These are phyloP conservation scores for Kalmanozyma brasiliensis DNA, from an alignment of 1,284 basidiomycete genomes.

Conservation along the genomic window DNA sequence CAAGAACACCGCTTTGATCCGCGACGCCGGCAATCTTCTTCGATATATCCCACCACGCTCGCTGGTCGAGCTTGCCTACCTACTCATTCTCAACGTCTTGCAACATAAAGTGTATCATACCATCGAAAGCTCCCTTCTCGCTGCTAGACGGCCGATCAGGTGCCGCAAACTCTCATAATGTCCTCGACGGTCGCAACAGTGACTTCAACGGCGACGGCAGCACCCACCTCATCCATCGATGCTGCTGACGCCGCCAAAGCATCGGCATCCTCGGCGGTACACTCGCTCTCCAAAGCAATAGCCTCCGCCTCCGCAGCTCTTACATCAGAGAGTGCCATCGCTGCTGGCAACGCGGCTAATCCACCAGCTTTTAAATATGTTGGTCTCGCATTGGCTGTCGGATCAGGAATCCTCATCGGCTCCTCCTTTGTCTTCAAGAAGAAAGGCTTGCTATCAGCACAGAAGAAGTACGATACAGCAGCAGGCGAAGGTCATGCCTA, in stretches of 20 bases:
- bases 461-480: constrained; percentile 71
- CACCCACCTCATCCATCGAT: constrained; percentile 23
- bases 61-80: too few relatives aligned
- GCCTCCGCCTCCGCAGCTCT: constrained; percentile 58
- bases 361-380: constrained; percentile 71
- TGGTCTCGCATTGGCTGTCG: constrained; percentile 80
- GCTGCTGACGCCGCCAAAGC: constrained; percentile 40
- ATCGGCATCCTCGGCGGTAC: constrained; percentile 46
- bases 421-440: constrained; percentile 93
- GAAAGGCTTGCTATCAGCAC: constrained; percentile 70
- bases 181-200: constrained; percentile 36
- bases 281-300: constrained; percentile 53
- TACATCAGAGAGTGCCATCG: constrained; percentile 50
- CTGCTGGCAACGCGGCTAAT: constrained; percentile 42
- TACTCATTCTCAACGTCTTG: too few relatives aligned
- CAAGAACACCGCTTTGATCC: too few relatives aligned
- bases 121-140: not conserved
- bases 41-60: too few relatives aligned
- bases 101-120: too few relatives aligned
- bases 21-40: too few relatives aligned
- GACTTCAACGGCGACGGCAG: constrained; percentile 18
- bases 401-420: constrained; percentile 88
- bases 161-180: constrained; percentile 19
- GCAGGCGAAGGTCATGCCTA: constrained; percentile 95
- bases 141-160: constrained; percentile 6